Conservation (phyloP, 495 filamentous ascomycete species). For the Penicillium bialowiezense region DNA sequence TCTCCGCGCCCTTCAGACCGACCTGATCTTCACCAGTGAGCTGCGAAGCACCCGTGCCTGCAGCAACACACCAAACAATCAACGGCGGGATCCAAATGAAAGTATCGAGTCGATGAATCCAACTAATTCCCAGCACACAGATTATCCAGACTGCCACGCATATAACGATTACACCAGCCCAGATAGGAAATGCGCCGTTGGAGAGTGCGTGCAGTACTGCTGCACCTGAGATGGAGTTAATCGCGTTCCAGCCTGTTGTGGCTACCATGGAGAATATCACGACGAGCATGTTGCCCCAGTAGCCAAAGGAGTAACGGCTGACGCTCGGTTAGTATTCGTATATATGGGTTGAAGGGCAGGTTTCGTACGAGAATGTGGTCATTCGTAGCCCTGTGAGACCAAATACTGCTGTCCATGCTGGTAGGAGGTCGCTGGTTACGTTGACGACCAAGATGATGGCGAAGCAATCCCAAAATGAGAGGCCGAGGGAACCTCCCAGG, state of each 20-base stretch:
- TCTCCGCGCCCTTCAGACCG: constrained; percentile 42
- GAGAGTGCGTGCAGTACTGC: constrained; percentile 24
- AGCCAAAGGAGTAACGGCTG: constrained; percentile 29
- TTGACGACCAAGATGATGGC: constrained; percentile 60
- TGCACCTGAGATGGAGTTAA: constrained; percentile 30
- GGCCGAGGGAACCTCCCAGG: constrained; percentile 34
- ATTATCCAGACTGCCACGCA: constrained; percentile 25
- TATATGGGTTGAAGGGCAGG: neutral
- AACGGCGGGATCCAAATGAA: constrained; percentile 36
- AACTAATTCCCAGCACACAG: constrained; percentile 21
- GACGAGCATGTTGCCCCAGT: constrained; percentile 29
- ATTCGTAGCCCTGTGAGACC: constrained; percentile 36
- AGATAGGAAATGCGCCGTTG: constrained; percentile 21
- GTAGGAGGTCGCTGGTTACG: constrained; percentile 39
- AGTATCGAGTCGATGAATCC: constrained; percentile 26
- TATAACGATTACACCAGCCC: constrained; percentile 27
- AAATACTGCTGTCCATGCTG: constrained; percentile 37
- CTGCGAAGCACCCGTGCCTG: constrained; percentile 32
- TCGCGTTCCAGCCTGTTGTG: constrained; percentile 28
- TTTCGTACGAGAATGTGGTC: constrained; percentile 36
- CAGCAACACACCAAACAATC: constrained; percentile 39
- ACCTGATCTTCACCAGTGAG: constrained; percentile 35
- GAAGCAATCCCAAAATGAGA: constrained; percentile 56
- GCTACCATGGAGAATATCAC: constrained; percentile 28
- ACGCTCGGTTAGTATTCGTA: neutral